These are phyloP conservation scores for Zasmidium cellare DNA, from an alignment of 2,329 filamentous ascomycete genomes.

Conservation along the genomic window DNA sequence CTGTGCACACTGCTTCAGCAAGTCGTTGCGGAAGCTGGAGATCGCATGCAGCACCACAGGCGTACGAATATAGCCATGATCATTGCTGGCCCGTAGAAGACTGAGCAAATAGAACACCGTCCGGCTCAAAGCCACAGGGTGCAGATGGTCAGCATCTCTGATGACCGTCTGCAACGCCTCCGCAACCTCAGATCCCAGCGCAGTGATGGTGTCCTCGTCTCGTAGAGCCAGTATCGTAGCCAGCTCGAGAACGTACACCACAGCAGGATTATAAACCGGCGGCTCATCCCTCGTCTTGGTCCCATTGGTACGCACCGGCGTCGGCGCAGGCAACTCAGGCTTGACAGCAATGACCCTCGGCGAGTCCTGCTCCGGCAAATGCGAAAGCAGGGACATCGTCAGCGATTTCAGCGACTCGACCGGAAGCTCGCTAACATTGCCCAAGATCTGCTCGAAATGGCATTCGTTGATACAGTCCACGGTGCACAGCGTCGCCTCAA, in stretches of 20 bases:
- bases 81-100: conserved; percentile 80
- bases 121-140: conserved; percentile 80
- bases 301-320: conserved; percentile 59
- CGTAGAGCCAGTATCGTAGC: conserved; percentile 79
- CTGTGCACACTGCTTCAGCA: conserved; percentile 72
- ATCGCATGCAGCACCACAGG: conserved; percentile 90
- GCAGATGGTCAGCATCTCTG: conserved; percentile 74
- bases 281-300: conserved; percentile 56
- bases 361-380: conserved; percentile 78
- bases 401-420: conserved; percentile 60
- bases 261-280: conserved; percentile 76
- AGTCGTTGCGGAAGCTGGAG: conserved; percentile 78
- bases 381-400: conserved; percentile 71
- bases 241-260: conserved; percentile 89
- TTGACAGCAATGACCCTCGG: conserved; percentile 86
- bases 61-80: conserved; percentile 86
- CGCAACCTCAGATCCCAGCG: conserved; percentile 76
- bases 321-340: conserved; percentile 69
- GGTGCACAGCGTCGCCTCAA: conserved; percentile 92
- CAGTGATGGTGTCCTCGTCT: conserved; percentile 69
- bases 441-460: conserved; percentile 76
- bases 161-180: conserved; percentile 79
- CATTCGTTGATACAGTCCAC: conserved; percentile 94
- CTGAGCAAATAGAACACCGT: conserved; percentile 84
- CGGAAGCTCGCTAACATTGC: conserved; percentile 73